Base-by-base conservation (phyloP, 2,329 filamentous ascomycete genomes). In the Talaromyces sp. region DNA sequence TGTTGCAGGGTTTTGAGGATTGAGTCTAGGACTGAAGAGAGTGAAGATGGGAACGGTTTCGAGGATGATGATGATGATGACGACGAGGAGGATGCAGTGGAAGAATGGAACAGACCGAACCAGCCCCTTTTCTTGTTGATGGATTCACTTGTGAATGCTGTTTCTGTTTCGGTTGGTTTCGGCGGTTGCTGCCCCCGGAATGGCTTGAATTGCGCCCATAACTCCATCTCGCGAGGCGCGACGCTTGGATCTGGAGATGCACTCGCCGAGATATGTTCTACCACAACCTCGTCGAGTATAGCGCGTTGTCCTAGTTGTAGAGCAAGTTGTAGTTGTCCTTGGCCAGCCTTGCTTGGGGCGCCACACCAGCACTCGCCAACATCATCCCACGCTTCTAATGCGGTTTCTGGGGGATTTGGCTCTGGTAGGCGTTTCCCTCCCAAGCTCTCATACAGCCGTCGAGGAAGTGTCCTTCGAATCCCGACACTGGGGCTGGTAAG, bases 351-450 rank as follows among this genome's bases (percentile, higher is more conserved):
- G 60, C 75, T 73, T 10, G 80, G 76, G 4, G 62, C 65, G 4
- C 89, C 88, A 75, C 94, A 98, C 90, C 92, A 98, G 77, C 92
- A 96, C 67, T 98, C 91, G 22, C 90, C 91, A 39, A 89, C 85
- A 58, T 96, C 91, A 10, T 88, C 81, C 92, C 93, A 97, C 3
- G 82, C 78, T 1, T 78, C 74, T 2, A 97, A 82, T 0, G 90
- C 92, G 0, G 82, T 76, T n/a, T 79, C 71, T 0, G 84, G 82
- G 1, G 82, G 78, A 22, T 71, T 67, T 14, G 75, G 71, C 70
- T 70, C 54, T 60, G 61, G 70, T 62, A 70, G 63, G 16, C 64
- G 16, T 22, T 47, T 56, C 8, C 45, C 43, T 39, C 4, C 69
- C 63, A 45, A 57, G 43, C 22, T 68, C 11, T 70, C 66, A 13